phyloP scores from a whole-genome alignment of 2,329 filamentous ascomycete genomes.

The Macrophomina phaseolina region DNA sequence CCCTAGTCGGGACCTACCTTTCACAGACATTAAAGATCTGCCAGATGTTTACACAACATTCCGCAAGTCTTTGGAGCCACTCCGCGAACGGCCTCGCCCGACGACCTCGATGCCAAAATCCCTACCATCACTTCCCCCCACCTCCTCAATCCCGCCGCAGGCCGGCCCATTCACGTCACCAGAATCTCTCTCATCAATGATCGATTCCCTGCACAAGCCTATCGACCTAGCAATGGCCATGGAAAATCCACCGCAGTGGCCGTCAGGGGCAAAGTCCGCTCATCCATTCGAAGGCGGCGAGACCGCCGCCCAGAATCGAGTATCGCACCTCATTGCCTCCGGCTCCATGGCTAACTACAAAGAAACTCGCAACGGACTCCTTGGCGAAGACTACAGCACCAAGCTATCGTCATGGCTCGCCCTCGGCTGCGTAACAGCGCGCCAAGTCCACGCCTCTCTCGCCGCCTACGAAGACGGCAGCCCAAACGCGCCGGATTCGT shows the following conservation, averaged over 20 bases:
- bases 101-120: slow-evolving; percentile 60
- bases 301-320: slow-evolving; percentile 61
- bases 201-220: slow-evolving; percentile 53
- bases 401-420: slow-evolving; percentile 77
- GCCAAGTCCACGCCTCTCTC: slow-evolving; percentile 73
- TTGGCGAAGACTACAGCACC: slow-evolving; percentile 74
- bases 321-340: slow-evolving; percentile 65
- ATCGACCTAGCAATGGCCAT: slow-evolving; percentile 56
- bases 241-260: slow-evolving; percentile 58
- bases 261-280: slow-evolving; percentile 61
- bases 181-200: slow-evolving; percentile 57
- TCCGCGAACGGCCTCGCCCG: slow-evolving; percentile 67
- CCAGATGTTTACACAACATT: slow-evolving; percentile 79
- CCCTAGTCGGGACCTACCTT: slow-evolving; percentile 68
- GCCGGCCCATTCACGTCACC: slow-evolving; percentile 68
- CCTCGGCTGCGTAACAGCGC: slow-evolving; percentile 73
- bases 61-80: slow-evolving; percentile 73
- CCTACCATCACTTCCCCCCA: slow-evolving; percentile 64
- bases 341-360: slow-evolving; percentile 70
- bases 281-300: slow-evolving; percentile 75
- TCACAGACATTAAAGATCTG: slow-evolving; percentile 63
- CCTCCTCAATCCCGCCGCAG: slow-evolving; percentile 61
- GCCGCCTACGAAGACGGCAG: slow-evolving; percentile 71
- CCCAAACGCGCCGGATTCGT: slow-evolving; percentile 33
- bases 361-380: slow-evolving; percentile 71